phyloP scores from a whole-genome alignment of 176 grass and related monocot genomes.

The Poa pratensis region DNA sequence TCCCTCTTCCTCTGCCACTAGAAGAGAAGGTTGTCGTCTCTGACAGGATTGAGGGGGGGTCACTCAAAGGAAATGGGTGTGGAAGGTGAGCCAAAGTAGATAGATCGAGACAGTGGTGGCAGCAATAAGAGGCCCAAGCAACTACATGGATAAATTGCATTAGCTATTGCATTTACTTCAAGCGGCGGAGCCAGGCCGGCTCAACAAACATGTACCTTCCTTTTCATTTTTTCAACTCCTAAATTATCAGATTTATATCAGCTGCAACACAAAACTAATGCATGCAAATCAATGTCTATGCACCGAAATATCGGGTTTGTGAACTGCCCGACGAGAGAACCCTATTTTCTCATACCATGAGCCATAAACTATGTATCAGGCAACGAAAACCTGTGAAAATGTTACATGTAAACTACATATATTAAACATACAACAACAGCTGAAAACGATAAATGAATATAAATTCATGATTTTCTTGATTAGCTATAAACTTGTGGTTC shows the following conservation, averaged over 20 bases:
- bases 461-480: constrained; percentile 2
- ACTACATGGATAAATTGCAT: background rate
- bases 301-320: background rate
- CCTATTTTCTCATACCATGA: constrained; percentile 8
- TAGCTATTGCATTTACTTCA: background rate
- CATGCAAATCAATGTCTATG: background rate
- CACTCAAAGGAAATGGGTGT: background rate
- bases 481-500: background rate
- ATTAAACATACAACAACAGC: background rate
- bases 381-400: constrained; percentile 13
- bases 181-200: background rate
- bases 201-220: background rate
- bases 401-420: constrained; percentile 5
- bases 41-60: background rate
- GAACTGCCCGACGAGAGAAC: background rate
- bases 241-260: background rate
- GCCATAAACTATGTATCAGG: background rate
- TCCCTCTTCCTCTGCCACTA: background rate
- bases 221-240: background rate
- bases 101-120: background rate
- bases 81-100: background rate
- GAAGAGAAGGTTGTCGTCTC: background rate
- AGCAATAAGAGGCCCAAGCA: background rate
- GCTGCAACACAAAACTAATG: background rate
- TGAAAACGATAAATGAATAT: background rate